Conservation (phyloP, 768 basidiomycete species). For the Holtermanniella nyarrowii region DNA sequence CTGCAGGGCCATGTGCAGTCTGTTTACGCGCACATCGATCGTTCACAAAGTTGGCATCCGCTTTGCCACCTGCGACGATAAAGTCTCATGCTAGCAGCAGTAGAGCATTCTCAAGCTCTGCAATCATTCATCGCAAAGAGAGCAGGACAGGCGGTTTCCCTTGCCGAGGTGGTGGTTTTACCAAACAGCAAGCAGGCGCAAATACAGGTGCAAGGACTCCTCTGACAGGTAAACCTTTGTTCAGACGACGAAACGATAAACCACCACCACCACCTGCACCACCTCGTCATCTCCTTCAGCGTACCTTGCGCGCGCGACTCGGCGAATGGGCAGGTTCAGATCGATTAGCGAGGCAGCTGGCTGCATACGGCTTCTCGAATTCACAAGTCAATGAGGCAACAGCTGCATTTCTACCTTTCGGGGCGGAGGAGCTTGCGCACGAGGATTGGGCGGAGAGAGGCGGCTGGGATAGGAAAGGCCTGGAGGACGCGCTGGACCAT, state of each 20-base stretch:
- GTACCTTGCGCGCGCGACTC: background rate
- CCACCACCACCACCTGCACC: background rate
- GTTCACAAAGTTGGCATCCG: too few relatives aligned
- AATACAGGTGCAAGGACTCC: too few relatives aligned
- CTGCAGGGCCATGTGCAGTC: too few relatives aligned
- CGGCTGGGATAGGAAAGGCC: slow-evolving; percentile 15
- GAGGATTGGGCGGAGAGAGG: slow-evolving; percentile 6
- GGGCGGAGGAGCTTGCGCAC: slow-evolving; percentile 1
- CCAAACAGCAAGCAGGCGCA: too few relatives aligned
- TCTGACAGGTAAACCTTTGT: too few relatives aligned
- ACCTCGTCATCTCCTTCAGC: background rate
- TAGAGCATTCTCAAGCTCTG: too few relatives aligned
- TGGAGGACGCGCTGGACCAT: slow-evolving; percentile 12
- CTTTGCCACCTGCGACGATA: too few relatives aligned
- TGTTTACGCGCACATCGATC: too few relatives aligned
- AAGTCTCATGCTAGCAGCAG: too few relatives aligned
- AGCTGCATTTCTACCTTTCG: background rate
- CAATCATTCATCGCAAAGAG: too few relatives aligned
- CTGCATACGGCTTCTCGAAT: slow-evolving; percentile 12
- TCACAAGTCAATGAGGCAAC: slow-evolving; percentile 4
- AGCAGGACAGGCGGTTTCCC: too few relatives aligned
- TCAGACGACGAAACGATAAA: background rate
- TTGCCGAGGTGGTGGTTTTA: too few relatives aligned
- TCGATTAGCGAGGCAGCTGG: slow-evolving; percentile 8
- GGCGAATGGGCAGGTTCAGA: slow-evolving; percentile 12